Percentiles rank a stretch among this genome's conserved stretches.
Evolutionary conservation across 2,329 filamentous ascomycete genomes (phyloP).

Genomic region (Anisogramma anomala): DNA sequence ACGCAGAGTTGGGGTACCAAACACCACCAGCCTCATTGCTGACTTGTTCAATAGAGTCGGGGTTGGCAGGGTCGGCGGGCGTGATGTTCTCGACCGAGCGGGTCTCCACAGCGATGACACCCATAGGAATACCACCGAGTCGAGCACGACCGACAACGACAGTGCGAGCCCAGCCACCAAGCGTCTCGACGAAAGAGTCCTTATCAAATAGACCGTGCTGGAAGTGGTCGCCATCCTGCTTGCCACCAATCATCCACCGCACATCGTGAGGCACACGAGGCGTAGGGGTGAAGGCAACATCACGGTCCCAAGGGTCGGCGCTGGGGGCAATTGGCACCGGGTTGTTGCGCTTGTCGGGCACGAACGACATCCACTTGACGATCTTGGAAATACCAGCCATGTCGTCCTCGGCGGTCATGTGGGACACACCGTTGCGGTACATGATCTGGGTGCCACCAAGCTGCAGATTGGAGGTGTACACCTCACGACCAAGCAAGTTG

Average conservation of each 20-base stretch:
- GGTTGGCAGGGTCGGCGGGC: slow-evolving; percentile 93
- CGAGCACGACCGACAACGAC: slow-evolving; percentile 94
- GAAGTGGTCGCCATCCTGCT: slow-evolving; percentile 76
- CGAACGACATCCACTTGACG: slow-evolving; percentile 94
- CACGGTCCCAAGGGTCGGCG: slow-evolving; percentile 82
- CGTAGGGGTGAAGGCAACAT: slow-evolving; percentile 71
- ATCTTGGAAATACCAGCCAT: slow-evolving; percentile 97
- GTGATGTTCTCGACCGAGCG: slow-evolving; percentile 94
- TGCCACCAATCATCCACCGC: slow-evolving; percentile 82
- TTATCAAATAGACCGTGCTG: slow-evolving; percentile 89
- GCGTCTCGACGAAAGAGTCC: slow-evolving; percentile 90
- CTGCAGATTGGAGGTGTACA: slow-evolving; percentile 98
- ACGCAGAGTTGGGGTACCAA: slow-evolving; percentile 99
- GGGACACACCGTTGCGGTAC: slow-evolving; percentile 99
- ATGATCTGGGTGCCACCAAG: slow-evolving; percentile 99
- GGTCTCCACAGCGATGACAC: slow-evolving; percentile 95
- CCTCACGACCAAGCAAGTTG: slow-evolving; percentile 93
- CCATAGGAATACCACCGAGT: slow-evolving; percentile 92
- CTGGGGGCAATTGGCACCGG: slow-evolving; percentile 87
- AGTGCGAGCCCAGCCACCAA: slow-evolving; percentile 93
- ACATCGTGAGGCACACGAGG: slow-evolving; percentile 85
- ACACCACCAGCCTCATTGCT: slow-evolving; percentile 93
- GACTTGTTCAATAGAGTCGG: slow-evolving; percentile 94
- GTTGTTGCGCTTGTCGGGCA: slow-evolving; percentile 87
- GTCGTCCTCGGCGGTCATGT: slow-evolving; percentile 96